Base-by-base conservation (phyloP, 1,284 basidiomycete species). In the Taiwanofungus camphoratus region DNA sequence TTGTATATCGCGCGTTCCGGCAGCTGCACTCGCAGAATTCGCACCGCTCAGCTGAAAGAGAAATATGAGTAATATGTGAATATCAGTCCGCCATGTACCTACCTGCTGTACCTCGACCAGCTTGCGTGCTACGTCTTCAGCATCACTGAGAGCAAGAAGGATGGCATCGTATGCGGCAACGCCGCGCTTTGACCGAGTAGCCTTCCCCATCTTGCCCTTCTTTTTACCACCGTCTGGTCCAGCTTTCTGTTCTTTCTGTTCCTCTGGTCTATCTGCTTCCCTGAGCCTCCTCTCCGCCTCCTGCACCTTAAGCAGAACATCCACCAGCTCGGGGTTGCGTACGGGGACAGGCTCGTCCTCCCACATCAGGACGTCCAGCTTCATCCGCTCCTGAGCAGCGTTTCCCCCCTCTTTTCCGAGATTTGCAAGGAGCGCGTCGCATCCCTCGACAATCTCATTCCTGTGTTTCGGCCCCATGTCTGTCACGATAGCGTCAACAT, bases 301-400 rank as follows among this genome's bases (percentile, higher is more conserved):
- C 57, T 93, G 88, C 3, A 95, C 87, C 54, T 80, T 85, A 46
- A 91, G 64, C 48, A 97, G 70, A 15, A 88, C 88, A 55, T 89
- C 88, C 39, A 97, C 92, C 39, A 99, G 69, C 66, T 99, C 93
- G 0, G 92, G 90, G 55, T 87, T 92, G 42, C 93, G 77, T 36
- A 97, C 76, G 13, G 92, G 91, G 6, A 98, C 80, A 3, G 79
- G 77, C 54, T 87, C 76, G 8, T 80, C 89, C 48, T 92, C 89
- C 87, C 93, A 98, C 4, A 71, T 56, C 36, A 95, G 65, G 42
- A 77, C 50, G 39, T 53, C 58, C 19, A 63, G 50, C 49, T 61
- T 63, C 44, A 54, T 53, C 39, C 52, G 52, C 23, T 55, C 57
- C 30, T 54, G 51, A 5, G 49, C 53, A 7, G 52, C 68, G 18